Conservation (phyloP, 2,329 filamentous ascomycete species). For the Camillea tinctor region DNA sequence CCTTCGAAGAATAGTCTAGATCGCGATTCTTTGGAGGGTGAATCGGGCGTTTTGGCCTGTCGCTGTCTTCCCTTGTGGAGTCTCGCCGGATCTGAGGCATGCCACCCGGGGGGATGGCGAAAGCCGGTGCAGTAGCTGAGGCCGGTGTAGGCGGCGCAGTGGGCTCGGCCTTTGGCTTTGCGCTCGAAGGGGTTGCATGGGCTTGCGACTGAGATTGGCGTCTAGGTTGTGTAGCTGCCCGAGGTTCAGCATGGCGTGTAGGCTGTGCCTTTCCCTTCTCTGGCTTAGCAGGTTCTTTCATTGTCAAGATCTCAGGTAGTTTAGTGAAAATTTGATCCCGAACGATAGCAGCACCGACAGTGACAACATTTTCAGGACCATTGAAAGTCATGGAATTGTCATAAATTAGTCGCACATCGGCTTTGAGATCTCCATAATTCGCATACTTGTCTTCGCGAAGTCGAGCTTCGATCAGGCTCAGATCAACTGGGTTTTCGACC, state of each 20-base stretch:
- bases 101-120: constrained; percentile 75
- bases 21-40: constrained; percentile 89
- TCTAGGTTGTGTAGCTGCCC: constrained; percentile 36
- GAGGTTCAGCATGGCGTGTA: constrained; percentile 45
- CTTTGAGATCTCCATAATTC: constrained; percentile 69
- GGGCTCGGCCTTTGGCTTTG: constrained; percentile 36
- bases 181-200: constrained; percentile 33
- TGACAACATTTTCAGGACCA: constrained; percentile 71
- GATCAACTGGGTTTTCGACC: constrained; percentile 78
- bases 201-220: constrained; percentile 33
- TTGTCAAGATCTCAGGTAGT: constrained; percentile 40
- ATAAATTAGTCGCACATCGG: constrained; percentile 75
- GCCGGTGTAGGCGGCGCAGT: constrained; percentile 34
- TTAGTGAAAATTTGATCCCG: constrained; percentile 55
- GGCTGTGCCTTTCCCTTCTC: constrained; percentile 56
- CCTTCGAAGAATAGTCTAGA: constrained; percentile 75
- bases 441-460: constrained; percentile 69
- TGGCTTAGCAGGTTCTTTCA: constrained; percentile 57
- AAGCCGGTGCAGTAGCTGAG: constrained; percentile 54
- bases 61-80: constrained; percentile 72
- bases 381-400: constrained; percentile 82
- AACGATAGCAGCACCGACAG: constrained; percentile 52
- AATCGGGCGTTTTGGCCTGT: constrained; percentile 88
- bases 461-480: constrained; percentile 77
- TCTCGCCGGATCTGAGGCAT: constrained; percentile 82